Base-by-base conservation (phyloP, 257 asterid species). In the Vinca minor region DNA sequence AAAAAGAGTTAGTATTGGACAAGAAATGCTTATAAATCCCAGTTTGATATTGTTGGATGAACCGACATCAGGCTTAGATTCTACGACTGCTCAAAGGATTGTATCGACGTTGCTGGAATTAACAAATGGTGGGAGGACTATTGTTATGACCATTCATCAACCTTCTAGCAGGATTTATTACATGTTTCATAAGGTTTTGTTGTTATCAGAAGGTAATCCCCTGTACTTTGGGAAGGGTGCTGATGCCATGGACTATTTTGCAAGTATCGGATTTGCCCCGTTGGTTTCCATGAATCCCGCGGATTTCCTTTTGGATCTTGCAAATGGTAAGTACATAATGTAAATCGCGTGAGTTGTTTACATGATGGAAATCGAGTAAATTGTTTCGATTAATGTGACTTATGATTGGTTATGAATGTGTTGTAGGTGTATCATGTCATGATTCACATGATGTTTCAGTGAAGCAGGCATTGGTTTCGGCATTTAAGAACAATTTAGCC, bases 61-160 rank as follows among this genome's bases (percentile, higher is more conserved):
- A 64, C 97, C 97, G 4, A 87, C 97, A 1, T 90, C 97, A 0
- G 95, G 95, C 1, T 81, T 87, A 0, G 97, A 90, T 62, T 87
- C 97, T 1, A 90, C 95, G 3, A 87, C 94, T 0, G 95, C 95
- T 8, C 90, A 77, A 68, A 81, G 77, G 67, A 87, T 90, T 4
- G 86, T 90, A 10, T 76, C 88, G 0, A 87, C 83, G 0, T 59
- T 90, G n/a, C 52, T 78, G 85, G 95, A 85, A 42, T 44, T 90
- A 3, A 84, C 83, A 2, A 71, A 75, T 5, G 95, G 86, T 0
- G 95, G 95, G 0, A 75, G 95, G 39, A 85, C 97, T 0, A 36
- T 87, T 11, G 85, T 81, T 17, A 87, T 85, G 92, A 83, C 97
- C 7, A 85, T 90, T 44, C 97, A 90, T 56, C 95, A 90, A 73